Evolutionary conservation across 495 filamentous ascomycete species (phyloP), one percentile per base, ranked within the genome.

Genomic region (Podospora tetraspora): DNA sequence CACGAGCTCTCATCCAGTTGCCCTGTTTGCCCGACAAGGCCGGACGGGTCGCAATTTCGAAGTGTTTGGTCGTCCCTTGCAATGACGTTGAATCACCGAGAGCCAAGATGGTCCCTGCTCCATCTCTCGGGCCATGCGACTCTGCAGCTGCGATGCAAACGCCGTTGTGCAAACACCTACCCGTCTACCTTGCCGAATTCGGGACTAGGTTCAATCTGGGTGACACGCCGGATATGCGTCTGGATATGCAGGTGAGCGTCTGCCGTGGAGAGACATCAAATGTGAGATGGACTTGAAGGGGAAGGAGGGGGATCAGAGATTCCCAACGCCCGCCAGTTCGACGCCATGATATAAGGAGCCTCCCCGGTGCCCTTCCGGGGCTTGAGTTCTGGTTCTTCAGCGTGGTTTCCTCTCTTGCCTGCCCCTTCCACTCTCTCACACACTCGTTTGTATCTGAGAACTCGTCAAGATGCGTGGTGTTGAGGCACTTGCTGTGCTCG

Each of bases 261-360:
- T 34, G 52, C 56, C 27, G 52, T 57, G 64, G 64, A 59, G 52
- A 66, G 32, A 66, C 64, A 59, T 59, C 24, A 56, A 34, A 32
- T 56, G 30, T 34, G 61, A 21, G n/a, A 10, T 52, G 32, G 16
- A 24, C 23, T 56, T 22, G 27, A 52, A 58, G 57, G 24, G 27
- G 61, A 43, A 63, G 24, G 62, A 24, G 25, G 23, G 12, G 22
- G 25, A 37, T 52, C 22, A n/a, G 62, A 52, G 23, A 19, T 57
- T 56, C 19, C 22, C 3, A n/a, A 57, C 10, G 34, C 24, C 25
- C 4, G 34, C 24, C 25, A 21, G 61, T 19, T 62, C 27, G 13
- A 16, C 13, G 32, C 61, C 61, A 21, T 30, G 27, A 32, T 62
- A 52, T 52, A 52, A 52, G 43, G 19, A 9, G 43, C 43, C 43